Conservation (phyloP, 371 early-diverging fungal genomes). For the Mortierella sp. region DNA sequence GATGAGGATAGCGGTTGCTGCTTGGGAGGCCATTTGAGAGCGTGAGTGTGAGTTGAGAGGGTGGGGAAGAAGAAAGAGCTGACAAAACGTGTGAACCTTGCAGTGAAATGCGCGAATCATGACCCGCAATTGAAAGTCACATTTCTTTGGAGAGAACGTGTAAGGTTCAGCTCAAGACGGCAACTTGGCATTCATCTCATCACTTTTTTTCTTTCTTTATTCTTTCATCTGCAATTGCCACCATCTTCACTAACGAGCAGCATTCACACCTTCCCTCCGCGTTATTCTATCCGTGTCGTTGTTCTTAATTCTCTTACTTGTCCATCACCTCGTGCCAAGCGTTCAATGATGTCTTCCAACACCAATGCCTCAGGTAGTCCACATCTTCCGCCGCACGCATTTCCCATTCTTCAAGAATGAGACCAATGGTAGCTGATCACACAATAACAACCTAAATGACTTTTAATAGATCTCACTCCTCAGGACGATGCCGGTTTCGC, state of each 20-base stretch:
- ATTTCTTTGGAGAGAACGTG: not conserved
- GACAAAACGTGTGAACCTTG: too few species aligned
- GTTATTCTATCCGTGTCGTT: not conserved
- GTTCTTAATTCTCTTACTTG: not conserved
- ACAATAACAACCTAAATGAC: not conserved
- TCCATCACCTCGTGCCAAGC: not conserved
- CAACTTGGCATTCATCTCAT: not conserved
- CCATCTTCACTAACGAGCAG: not conserved
- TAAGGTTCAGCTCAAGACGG: not conserved
- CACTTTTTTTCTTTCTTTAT: not conserved
- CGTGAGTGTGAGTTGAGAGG: not conserved
- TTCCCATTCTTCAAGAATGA: not conserved
- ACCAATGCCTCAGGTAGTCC: not conserved
- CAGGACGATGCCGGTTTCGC: conserved; percentile 33
- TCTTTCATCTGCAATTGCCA: not conserved
- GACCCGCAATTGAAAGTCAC: not conserved
- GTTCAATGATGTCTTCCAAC: conserved; percentile 20
- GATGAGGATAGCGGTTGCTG: conserved; percentile 20
- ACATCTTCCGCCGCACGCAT: not conserved
- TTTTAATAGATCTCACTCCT: conserved; percentile 15
- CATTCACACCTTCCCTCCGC: not conserved
- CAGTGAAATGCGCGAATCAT: not conserved
- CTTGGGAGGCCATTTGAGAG: conserved; percentile 11
- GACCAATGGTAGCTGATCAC: not conserved
- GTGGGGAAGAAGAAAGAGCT: not conserved